Base-by-base conservation (phyloP, 1,139 yeast genomes). In the Kurtzmaniella quercitrusa region DNA sequence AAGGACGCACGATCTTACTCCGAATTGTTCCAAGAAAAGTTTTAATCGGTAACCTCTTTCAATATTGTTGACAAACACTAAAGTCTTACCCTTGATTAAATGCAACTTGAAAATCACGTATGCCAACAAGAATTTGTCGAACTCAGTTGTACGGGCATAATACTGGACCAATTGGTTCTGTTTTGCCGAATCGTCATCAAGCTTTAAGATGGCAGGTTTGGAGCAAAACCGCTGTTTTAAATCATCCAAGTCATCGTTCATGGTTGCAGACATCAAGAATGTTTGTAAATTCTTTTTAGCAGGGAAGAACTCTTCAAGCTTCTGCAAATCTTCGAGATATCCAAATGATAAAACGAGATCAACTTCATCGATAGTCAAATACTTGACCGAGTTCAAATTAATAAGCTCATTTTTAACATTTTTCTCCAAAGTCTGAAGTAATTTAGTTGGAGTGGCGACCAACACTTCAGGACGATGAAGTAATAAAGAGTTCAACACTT, bases 11-110 rank as follows among this genome's bases (percentile, higher is more conserved):
- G 94, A 76, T 53, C 82, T 83, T 50, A 94, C 81, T 47, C 98
- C 98, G 61, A 93, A 94, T 64, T 94, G 98, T 61, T 91, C 97
- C 53, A 94, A 69, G 53, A 91, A 95, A 49, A 94, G 69, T 60
- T 89, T 89, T 50, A 94, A 74, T 57, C 96, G 79, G 65, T 93
- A 94, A 36, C 97, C 96, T 68, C 99, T 83, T 60, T 94, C 98
- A 51, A 91, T 87, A 55, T 86, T 85, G 62, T 94, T 93, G 42
- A 94, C 98, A 69, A 94, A 94, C 12, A 91, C 73, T 44, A 94
- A 68, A 2, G 95, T 84, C 62, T 94, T 94, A 34, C 98, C 98
- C 61, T 88, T 87, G 59, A 94, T 86, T 52, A 94, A 74, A 50
- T 81, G 80, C 56, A 94, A 76, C 63, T 94, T 94, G 74, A 89